Evolutionary conservation across 1,139 yeast species (phyloP).

Genomic region (Hyphopichia burtonii): DNA sequence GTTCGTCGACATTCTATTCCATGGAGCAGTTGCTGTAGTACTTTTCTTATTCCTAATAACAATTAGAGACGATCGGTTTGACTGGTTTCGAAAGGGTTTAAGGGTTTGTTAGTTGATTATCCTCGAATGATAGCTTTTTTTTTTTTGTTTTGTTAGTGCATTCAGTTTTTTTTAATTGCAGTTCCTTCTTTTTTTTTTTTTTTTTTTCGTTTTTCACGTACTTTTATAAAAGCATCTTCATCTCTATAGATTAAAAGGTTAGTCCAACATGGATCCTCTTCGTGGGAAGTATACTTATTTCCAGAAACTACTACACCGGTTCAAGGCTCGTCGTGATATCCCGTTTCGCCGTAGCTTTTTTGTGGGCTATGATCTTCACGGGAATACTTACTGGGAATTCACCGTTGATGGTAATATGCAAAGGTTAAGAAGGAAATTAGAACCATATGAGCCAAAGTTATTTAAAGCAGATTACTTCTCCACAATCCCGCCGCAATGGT

Average conservation of each 20-base stretch:
- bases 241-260: too few species aligned
- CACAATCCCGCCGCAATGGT: conserved; percentile 70
- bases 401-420: conserved; percentile 48
- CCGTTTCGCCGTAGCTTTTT: conserved; percentile 64
- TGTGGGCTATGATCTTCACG: conserved; percentile 74
- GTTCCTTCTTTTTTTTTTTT: too few species aligned
- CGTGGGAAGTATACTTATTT: conserved; percentile 37
- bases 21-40: too few species aligned
- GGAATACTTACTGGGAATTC: conserved; percentile 86
- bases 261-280: conserved; percentile 44
- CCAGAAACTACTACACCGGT: conserved; percentile 52
- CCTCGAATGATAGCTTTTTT: too few species aligned
- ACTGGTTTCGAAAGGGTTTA: too few species aligned
- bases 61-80: too few species aligned
- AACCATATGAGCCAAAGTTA: conserved; percentile 40
- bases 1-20: not conserved
- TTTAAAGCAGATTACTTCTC: conserved; percentile 51
- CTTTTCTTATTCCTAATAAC: too few species aligned
- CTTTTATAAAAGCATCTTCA: too few species aligned
- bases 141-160: too few species aligned
- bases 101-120: too few species aligned
- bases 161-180: too few species aligned
- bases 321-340: conserved; percentile 59
- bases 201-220: too few species aligned
- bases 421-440: conserved; percentile 49